Conservation (phyloP, 148 eudicot genomes). For the Vaccinium vitisidaea region DNA sequence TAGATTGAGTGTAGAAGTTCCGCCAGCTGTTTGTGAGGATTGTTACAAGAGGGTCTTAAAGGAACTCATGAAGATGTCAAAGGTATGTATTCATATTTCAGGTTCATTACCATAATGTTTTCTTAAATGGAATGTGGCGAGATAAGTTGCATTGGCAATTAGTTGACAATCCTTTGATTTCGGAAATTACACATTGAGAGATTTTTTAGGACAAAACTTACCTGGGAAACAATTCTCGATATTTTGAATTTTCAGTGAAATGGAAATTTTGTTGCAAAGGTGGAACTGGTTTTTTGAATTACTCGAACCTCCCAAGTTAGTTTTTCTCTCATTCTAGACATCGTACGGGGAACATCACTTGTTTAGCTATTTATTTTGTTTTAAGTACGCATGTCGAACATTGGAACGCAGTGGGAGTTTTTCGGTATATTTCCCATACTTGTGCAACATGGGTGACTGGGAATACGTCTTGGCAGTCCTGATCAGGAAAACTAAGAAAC, state of each 20-base stretch:
- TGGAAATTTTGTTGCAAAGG: neutral
- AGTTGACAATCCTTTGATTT: neutral
- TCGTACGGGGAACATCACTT: neutral
- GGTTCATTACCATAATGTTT: neutral
- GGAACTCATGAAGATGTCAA: slow-evolving; percentile 66
- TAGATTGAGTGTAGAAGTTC: slow-evolving; percentile 80
- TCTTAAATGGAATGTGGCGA: neutral
- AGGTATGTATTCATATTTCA: slow-evolving; percentile 44
- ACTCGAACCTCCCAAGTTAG: neutral
- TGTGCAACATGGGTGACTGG: neutral
- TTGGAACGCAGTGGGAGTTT: neutral
- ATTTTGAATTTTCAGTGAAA: neutral
- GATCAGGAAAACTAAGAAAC: neutral
- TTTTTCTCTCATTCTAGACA: neutral
- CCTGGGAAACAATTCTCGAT: neutral
- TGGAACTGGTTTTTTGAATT: neutral
- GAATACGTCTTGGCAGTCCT: neutral
- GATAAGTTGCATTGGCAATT: neutral
- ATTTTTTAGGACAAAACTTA: neutral
- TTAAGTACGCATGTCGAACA: neutral
- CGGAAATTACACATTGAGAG: neutral
- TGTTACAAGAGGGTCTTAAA: slow-evolving; percentile 61
- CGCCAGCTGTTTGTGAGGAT: slow-evolving; percentile 78
- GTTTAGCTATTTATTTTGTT: neutral
- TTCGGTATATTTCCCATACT: neutral